Evolutionary conservation across 352 stramenopile genomes (phyloP), one percentile per base, ranked within the genome.

Genomic region (Nothophytophthora sp.): DNA sequence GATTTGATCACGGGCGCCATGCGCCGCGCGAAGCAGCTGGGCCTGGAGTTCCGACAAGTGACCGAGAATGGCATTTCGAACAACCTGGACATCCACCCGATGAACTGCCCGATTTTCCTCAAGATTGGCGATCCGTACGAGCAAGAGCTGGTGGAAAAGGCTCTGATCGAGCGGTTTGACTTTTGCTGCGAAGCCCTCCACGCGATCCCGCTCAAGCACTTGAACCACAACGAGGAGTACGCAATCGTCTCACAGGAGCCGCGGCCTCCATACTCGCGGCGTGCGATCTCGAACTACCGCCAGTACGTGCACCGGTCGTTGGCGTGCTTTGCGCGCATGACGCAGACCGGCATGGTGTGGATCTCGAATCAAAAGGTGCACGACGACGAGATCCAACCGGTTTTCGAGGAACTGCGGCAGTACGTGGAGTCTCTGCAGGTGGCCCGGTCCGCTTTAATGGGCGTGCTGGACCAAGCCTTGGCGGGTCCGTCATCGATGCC

Each of bases 281-380:
- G 67, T 3, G 54, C 66, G 49, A 69, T 75, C 35, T 64, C 61
- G 32, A 86, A 79, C 37, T 90, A 88, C 29, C 74, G 72, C 2
- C 79, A 90, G 46, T 90, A 86, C 48, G 66, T 87, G 24, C 79
- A 90, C 38, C 71, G 79, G 4, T 75, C 71, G 19, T 44, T 86
- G 12, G 55, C 76, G 37, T 90, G 79, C 48, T 90, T 81, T 62
- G 79, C 79, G 48, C 79, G 79, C 13, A 72, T 93, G 51, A 93
- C 83, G 20, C 78, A 90, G 42, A 88, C 72, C 1, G 80, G 83
- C 0, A 55, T 93, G 36, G 70, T 93, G 42, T 93, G 83, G 83
- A 88, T 91, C 46, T 91, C 80, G 30, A 90, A 89, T 60, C 80
- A 83, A 13, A 86, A 88, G 52, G 56, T 85, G 16, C 61, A 86